Evolutionary conservation across 306 rosid species (phyloP), one percentile per base, ranked within the genome.

Genomic region (Sesbania bispinosa): DNA sequence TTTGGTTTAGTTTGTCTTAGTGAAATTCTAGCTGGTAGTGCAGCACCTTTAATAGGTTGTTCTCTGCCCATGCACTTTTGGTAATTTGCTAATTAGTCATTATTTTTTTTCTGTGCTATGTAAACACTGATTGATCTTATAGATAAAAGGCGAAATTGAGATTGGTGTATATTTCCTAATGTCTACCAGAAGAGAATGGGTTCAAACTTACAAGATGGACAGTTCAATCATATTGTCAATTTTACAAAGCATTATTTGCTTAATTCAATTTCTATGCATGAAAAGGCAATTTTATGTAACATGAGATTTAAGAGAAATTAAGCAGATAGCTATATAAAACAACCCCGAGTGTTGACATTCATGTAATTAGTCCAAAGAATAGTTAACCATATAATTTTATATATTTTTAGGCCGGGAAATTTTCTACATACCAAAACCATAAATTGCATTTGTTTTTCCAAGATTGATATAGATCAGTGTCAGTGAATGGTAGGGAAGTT

Each of bases 1-100:
- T 23, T 19, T 4, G 24, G 36, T 64, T 15, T 7, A 11, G 13
- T 47, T 69, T 11, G 6, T 67, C 8, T 16, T 53, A 47, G 18
- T 45, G 54, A 29, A 32, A 61, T 47, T n/a, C n/a, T n/a, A n/a
- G n/a, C n/a, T n/a, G n/a, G n/a, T n/a, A n/a, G n/a, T n/a, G n/a
- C n/a, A n/a, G n/a, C n/a, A n/a, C n/a, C n/a, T n/a, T n/a, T n/a
- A n/a, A 24, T 61, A 11, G 33, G 59, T 29, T 50, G 26, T 14
- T 24, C 38, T 52, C 46, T 60, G 67, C 33, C 62, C 62, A 35
- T 63, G 80, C 74, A 82, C 71, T 83, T 84, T 77, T 71, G 87
- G 85, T 63, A 68, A 81, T 62, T 79, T 73, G 46, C 67, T 35
- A 43, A 19, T 38, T 18, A 29, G 32, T 48, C 4, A 48, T 32